Percentiles rank a stretch among this genome's conserved stretches.
Evolutionary conservation across 805 yeast genomes (phyloP).

Genomic region (Ogataea paraovalis): DNA sequence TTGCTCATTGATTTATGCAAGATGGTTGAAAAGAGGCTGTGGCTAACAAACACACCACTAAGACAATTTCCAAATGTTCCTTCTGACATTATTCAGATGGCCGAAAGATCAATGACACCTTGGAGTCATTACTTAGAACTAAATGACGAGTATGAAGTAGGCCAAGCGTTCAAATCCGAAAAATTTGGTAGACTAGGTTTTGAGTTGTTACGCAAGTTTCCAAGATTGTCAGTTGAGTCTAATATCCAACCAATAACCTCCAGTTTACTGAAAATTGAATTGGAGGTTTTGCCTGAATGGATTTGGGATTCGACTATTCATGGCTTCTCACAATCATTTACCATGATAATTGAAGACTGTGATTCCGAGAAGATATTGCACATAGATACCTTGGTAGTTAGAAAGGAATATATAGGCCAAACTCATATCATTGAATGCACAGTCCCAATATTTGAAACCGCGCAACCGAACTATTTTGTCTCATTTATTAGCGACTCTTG

Average conservation of each 20-base stretch:
- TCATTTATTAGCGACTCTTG: conserved; percentile 76
- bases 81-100: conserved; percentile 58
- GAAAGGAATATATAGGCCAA: conserved; percentile 43
- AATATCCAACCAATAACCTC: conserved; percentile 76
- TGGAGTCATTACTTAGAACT: conserved; percentile 75
- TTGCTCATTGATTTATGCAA: conserved; percentile 62
- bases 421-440: conserved; percentile 63
- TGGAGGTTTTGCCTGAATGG: conserved; percentile 72
- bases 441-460: conserved; percentile 54
- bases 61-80: conserved; percentile 80
- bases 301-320: conserved; percentile 69
- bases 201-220: conserved; percentile 67
- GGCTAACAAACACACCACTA: conserved; percentile 84
- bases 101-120: conserved; percentile 79
- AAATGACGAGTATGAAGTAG: conserved; percentile 66
- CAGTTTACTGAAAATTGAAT: conserved; percentile 57
- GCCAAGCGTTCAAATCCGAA: conserved; percentile 74
- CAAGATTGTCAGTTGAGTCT: conserved; percentile 56
- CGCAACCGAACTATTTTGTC: conserved; percentile 68
- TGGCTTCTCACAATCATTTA: conserved; percentile 60
- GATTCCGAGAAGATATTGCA: conserved; percentile 75
- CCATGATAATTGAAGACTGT: conserved; percentile 74
- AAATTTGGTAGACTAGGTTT: conserved; percentile 57
- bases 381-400: conserved; percentile 50
- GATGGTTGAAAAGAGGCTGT: conserved; percentile 74